These are phyloP conservation scores for Haplosporangium gracile DNA, from an alignment of 192 early-diverging fungal genomes.

Conservation along the genomic window DNA sequence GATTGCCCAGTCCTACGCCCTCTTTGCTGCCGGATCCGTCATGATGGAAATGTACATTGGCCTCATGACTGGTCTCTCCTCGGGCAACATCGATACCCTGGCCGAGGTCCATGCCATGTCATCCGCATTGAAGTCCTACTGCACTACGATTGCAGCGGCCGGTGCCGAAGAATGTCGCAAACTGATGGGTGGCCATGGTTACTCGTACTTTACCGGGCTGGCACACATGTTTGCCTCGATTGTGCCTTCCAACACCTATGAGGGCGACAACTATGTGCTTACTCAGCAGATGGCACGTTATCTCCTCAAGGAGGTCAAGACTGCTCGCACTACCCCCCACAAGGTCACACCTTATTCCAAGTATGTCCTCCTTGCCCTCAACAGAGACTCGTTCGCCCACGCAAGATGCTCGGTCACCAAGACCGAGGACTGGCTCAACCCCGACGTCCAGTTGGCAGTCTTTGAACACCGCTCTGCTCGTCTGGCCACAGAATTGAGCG, in stretches of 20 bases:
- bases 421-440: slow-evolving; percentile 57
- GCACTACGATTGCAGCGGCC: slow-evolving; percentile 73
- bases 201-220: slow-evolving; percentile 79
- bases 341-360: slow-evolving; percentile 48
- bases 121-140: slow-evolving; percentile 80
- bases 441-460: slow-evolving; percentile 55
- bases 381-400: slow-evolving; percentile 16
- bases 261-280: slow-evolving; percentile 88
- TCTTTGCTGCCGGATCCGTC: slow-evolving; percentile 44
- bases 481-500: slow-evolving; percentile 57
- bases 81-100: slow-evolving; percentile 50
- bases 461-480: slow-evolving; percentile 66
- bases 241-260: slow-evolving; percentile 82
- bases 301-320: slow-evolving; percentile 66
- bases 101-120: slow-evolving; percentile 86
- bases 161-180: slow-evolving; percentile 81
- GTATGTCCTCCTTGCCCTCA: slow-evolving; percentile 33
- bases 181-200: slow-evolving; percentile 84
- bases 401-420: slow-evolving; percentile 32
- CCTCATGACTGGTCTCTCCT: slow-evolving; percentile 71
- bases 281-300: slow-evolving; percentile 89
- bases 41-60: slow-evolving; percentile 60
- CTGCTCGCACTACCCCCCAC: slow-evolving; percentile 20
- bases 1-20: slow-evolving; percentile 67
- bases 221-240: slow-evolving; percentile 74